Evolutionary conservation across 1,284 basidiomycete genomes (phyloP).

Genomic region (Hymenochaete sp.): DNA sequence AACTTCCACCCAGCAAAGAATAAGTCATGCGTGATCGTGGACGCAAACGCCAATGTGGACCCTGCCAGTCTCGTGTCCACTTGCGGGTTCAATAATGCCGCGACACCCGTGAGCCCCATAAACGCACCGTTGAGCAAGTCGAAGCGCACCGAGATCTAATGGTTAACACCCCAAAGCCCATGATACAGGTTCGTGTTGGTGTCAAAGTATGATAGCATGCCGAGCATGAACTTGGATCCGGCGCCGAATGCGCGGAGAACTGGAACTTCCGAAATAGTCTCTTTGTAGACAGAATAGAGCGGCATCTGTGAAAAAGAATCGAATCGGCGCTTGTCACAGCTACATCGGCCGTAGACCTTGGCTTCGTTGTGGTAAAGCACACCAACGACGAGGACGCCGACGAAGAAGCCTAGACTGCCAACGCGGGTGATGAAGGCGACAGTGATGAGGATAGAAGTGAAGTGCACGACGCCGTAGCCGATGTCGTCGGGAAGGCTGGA

Average conservation of each 20-base stretch:
- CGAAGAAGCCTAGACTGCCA: conserved; percentile 68
- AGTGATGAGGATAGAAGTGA: conserved; percentile 49
- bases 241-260: conserved; percentile 86
- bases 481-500: conserved; percentile 82
- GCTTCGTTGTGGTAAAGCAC: conserved; percentile 57
- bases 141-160: conserved; percentile 77
- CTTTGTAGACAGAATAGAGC: conserved; percentile 86
- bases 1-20: conserved; percentile 52
- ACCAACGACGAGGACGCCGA: conserved; percentile 52
- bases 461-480: conserved; percentile 64
- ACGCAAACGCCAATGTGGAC: conserved; percentile 78
- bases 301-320: conserved; percentile 88
- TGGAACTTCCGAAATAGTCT: conserved; percentile 83
- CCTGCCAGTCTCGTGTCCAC: conserved; percentile 76
- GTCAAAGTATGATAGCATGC: conserved; percentile 80
- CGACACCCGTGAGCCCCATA: conserved; percentile 62
- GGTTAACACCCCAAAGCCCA: conserved; percentile 85
- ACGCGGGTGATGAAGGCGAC: conserved; percentile 71
- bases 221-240: conserved; percentile 75
- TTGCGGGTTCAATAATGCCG: conserved; percentile 58
- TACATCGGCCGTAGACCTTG: conserved; percentile 79
- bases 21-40: conserved; percentile 65
- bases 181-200: conserved; percentile 76
- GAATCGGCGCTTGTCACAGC: conserved; percentile 81
- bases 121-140: conserved; percentile 70